Evolutionary conservation across 2,329 filamentous ascomycete genomes (phyloP), one percentile per base, ranked within the genome.

Genomic region (Trichoderma afroharzianum): DNA sequence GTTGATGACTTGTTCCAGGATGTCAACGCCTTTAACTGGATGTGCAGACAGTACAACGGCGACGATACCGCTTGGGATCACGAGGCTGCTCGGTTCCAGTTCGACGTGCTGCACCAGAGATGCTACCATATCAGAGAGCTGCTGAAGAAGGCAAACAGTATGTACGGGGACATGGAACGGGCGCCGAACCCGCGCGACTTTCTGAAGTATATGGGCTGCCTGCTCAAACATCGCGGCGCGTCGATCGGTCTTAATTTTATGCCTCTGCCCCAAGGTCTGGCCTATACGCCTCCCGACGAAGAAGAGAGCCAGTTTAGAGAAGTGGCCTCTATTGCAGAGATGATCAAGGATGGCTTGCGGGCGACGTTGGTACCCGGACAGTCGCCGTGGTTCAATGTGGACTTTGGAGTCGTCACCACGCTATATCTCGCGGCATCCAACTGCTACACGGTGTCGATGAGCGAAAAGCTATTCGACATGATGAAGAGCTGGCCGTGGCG

Each of bases 1-100:
- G 73, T 75, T 12, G 76, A 76, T n/a, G 72, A 73, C 33, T 74
- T 76, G 53, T 74, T 73, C n/a, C 75, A 75, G n/a, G 75, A 77
- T 21, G 69, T 75, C 24, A 74, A 72, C 33, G 76, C 76, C 15
- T 72, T 77, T 39, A 36, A 62, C 26, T 77, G 74, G 73, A 24
- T 72, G 50, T 74, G 72, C 53, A 70, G 68, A 18, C 55, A 74
- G 21, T 71, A 74, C 30, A 70, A 68, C 18, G 72, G 71, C 7
- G 73, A 74, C 14, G 74, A 72, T 15, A 36, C 63, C 7, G 71
- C 72, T 33, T 77, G 75, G 75, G 70, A 71, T 9, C 61, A 73
- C 11, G 62, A 63, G 6, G 63, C 47, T 7, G 71, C 74, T n/a
- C 62, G 67, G 15, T 73, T 74, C 36, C 76, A 75, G 58, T 73